Evolutionary conservation across 805 yeast genomes (phyloP).

Genomic region (Ogataea nonfermentans): DNA sequence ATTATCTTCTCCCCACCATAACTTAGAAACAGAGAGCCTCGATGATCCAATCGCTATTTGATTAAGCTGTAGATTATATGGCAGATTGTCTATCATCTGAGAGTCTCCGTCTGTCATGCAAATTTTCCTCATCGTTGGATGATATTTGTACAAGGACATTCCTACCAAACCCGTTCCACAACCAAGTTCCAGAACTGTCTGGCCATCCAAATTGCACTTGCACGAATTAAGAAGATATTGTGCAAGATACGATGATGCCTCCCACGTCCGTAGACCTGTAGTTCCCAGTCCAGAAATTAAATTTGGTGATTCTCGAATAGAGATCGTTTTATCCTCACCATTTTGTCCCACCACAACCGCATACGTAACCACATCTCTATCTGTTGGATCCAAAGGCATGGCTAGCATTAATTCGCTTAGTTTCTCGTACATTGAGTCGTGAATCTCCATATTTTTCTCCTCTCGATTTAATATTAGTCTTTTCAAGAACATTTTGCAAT

Average conservation of each 20-base stretch:
- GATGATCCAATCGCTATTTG: constrained; percentile 17
- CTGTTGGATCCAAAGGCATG: constrained; percentile 36
- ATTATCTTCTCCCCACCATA: constrained; percentile 60
- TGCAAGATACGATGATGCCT: constrained; percentile 72
- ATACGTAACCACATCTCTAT: constrained; percentile 39
- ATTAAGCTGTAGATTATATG: constrained; percentile 47
- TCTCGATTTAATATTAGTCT: constrained; percentile 39
- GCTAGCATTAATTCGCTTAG: constrained; percentile 38
- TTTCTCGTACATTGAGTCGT: constrained; percentile 44
- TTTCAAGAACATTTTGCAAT: constrained; percentile 47
- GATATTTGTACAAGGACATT: constrained; percentile 39
- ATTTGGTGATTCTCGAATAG: constrained; percentile 59
- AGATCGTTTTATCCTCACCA: constrained; percentile 20
- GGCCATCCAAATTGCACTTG: constrained; percentile 21
- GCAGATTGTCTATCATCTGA: constrained; percentile 47
- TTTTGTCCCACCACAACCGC: constrained; percentile 22
- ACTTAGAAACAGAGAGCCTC: constrained; percentile 34
- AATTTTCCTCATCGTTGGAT: constrained; percentile 24
- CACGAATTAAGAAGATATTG: constrained; percentile 41
- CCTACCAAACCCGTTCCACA: constrained; percentile 88
- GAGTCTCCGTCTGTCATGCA: constrained; percentile 69
- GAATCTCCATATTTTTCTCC: constrained; percentile 26
- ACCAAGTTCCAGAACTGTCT: constrained; percentile 67
- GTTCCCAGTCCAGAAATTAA: constrained; percentile 73
- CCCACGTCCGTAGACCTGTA: constrained; percentile 93